Conservation (phyloP, 192 early-diverging fungal species). For the Rhizophagus sp. region DNA sequence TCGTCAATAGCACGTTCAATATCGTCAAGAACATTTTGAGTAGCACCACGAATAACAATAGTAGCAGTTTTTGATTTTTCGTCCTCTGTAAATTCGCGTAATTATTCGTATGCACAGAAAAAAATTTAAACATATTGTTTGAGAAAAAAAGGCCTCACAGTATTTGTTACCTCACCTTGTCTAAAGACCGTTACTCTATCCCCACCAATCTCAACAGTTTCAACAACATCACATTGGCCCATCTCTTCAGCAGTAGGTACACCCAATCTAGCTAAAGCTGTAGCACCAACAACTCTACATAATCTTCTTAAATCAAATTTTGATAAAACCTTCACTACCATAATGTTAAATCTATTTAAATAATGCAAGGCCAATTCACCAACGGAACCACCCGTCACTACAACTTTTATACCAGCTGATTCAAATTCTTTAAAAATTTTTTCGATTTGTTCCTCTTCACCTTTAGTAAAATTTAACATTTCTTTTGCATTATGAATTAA, state of each 20-base stretch:
- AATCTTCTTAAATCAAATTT: slow-evolving; percentile 97
- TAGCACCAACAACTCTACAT: slow-evolving; percentile 91
- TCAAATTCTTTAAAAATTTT: slow-evolving; percentile 83
- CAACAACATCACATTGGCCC: slow-evolving; percentile 96
- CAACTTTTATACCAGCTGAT: slow-evolving; percentile 88
- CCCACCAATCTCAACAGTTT: slow-evolving; percentile 94
- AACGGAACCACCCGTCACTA: slow-evolving; percentile 85
- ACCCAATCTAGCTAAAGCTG: slow-evolving; percentile 88
- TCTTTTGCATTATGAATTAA: slow-evolving; percentile 94
- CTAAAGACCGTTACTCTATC: slow-evolving; percentile 98
- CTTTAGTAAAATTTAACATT: slow-evolving; percentile 96
- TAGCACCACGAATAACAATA: slow-evolving; percentile 95
- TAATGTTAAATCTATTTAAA: slow-evolving; percentile 86
- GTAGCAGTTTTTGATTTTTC: slow-evolving; percentile 89
- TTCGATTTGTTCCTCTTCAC: slow-evolving; percentile 92
- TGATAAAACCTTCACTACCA: slow-evolving; percentile 87
- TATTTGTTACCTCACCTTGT: slow-evolving; percentile 52
- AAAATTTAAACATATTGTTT: not conserved
- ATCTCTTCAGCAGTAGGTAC: slow-evolving; percentile 95
- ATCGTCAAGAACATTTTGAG: slow-evolving; percentile 94
- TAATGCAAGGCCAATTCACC: slow-evolving; percentile 96
- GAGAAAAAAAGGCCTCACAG: not conserved
- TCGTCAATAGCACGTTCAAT: slow-evolving; percentile 97
- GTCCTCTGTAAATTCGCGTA: slow-evolving; percentile 48
- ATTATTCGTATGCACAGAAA: not conserved